These are phyloP conservation scores for Leccinum variicolor DNA, from an alignment of 768 basidiomycete species.

Conservation along the genomic window DNA sequence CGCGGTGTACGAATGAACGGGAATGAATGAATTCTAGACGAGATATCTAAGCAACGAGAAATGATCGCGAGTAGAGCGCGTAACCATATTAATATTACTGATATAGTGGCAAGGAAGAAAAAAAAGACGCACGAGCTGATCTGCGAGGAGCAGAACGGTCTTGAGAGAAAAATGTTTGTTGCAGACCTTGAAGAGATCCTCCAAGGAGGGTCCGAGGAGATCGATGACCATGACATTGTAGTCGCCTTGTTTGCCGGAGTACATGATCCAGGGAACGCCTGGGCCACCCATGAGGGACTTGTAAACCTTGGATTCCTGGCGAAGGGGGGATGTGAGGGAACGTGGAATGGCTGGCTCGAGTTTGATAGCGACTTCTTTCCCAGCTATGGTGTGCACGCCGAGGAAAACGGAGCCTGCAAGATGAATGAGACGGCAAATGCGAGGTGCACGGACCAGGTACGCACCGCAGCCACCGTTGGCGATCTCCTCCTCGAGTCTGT, in stretches of 20 bases:
- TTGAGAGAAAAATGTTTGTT: conserved; percentile 93
- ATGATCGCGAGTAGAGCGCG: conserved; percentile 19
- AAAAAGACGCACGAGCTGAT: conserved; percentile 75
- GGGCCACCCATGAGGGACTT: conserved; percentile 86
- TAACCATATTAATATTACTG: conserved; percentile 7
- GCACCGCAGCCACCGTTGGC: conserved; percentile 77
- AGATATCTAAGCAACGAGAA: conserved; percentile 59
- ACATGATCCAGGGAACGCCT: conserved; percentile 90
- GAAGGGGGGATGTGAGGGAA: conserved; percentile 58
- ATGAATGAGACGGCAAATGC: conserved; percentile 7
- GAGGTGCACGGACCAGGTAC: conserved; percentile 46
- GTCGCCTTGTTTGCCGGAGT: conserved; percentile 86
- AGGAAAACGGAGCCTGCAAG: conserved; percentile 67
- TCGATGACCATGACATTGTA: conserved; percentile 99
- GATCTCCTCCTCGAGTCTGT: conserved; percentile 75
- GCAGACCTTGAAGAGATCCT: conserved; percentile 85
- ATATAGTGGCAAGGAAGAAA: background rate
- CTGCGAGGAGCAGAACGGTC: conserved; percentile 89
- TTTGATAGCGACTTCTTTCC: conserved; percentile 84
- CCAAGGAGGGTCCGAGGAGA: conserved; percentile 85
- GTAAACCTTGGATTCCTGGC: conserved; percentile 90
- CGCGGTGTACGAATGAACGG: conserved; percentile 91
- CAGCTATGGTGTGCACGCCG: conserved; percentile 76
- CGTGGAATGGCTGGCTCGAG: conserved; percentile 60
- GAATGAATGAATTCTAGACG: conserved; percentile 97